phyloP scores from a whole-genome alignment of 1,284 basidiomycete species.

The Rhodotorula sp. region DNA sequence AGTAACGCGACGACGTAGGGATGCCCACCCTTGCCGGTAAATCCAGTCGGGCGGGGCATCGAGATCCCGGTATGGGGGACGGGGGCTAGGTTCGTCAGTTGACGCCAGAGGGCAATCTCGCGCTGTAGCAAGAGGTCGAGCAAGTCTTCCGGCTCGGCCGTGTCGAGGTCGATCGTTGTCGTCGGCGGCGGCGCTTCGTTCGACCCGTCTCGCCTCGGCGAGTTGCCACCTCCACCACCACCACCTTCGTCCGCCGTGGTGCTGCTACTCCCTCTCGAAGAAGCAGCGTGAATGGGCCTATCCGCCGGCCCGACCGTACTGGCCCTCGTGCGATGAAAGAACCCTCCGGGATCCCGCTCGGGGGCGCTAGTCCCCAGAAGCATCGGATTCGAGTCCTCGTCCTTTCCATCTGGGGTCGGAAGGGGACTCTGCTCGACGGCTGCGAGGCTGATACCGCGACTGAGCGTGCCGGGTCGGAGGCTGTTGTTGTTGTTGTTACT shows the following conservation, averaged over 20 bases:
- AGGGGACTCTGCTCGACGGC: constrained; percentile 1
- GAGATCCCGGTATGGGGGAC: constrained; percentile 50
- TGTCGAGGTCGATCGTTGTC: not conserved
- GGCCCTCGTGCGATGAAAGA: constrained; percentile 1
- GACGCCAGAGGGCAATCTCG: constrained; percentile 76
- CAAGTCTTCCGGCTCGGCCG: constrained; percentile 47
- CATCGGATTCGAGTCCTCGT: not conserved
- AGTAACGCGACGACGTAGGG: constrained; percentile 74
- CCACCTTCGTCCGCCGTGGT: not conserved
- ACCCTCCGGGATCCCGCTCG: not conserved
- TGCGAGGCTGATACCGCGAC: not conserved
- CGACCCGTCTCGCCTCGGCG: not conserved
- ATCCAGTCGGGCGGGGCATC: constrained; percentile 3
- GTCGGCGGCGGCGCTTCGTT: not conserved
- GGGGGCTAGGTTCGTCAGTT: constrained; percentile 57
- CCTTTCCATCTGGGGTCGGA: constrained; percentile 1
- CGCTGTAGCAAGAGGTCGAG: constrained; percentile 60
- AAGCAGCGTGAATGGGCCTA: too few species aligned
- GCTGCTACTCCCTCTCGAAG: not conserved
- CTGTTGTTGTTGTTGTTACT: not conserved
- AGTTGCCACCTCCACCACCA: not conserved
- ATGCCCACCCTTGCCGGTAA: constrained; percentile 40
- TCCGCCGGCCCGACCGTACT: not conserved
- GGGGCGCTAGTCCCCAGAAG: constrained; percentile 2
- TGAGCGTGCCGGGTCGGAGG: not conserved